These are phyloP conservation scores for Ophiostoma montium DNA, from an alignment of 2,329 filamentous ascomycete genomes.

Conservation along the genomic window DNA sequence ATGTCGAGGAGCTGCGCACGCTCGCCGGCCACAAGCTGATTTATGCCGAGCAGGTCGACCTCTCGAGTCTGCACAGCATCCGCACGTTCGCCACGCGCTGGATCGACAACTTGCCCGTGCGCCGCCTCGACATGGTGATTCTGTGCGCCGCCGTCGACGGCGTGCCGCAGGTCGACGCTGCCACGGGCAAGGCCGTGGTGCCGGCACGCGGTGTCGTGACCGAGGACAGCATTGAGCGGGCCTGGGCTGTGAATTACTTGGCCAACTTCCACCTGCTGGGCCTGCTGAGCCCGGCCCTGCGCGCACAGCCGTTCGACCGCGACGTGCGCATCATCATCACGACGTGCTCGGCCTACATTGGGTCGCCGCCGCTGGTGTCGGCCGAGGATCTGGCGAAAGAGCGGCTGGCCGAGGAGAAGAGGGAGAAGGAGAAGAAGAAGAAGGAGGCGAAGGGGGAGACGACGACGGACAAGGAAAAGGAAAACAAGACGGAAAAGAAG, in stretches of 20 bases:
- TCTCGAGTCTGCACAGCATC: conserved; percentile 84
- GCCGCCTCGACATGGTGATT: conserved; percentile 80
- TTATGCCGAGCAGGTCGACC: conserved; percentile 89
- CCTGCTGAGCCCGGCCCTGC: conserved; percentile 78
- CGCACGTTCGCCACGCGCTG: conserved; percentile 91
- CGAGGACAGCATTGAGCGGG: conserved; percentile 68
- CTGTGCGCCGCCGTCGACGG: conserved; percentile 53
- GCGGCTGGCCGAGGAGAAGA: not conserved
- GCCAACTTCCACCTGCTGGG: conserved; percentile 90
- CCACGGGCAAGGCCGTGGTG: not conserved
- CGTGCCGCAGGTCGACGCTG: conserved; percentile 30
- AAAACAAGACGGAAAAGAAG: not conserved
- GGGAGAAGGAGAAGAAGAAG: not conserved
- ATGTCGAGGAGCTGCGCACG: conserved; percentile 73
- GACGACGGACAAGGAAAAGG: conserved; percentile 18
- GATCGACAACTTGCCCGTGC: conserved; percentile 87
- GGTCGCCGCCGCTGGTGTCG: conserved; percentile 49
- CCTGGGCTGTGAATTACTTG: conserved; percentile 91
- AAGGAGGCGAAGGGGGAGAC: not conserved
- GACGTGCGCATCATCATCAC: conserved; percentile 81
- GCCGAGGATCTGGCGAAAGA: not conserved
- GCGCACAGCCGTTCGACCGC: conserved; percentile 82
- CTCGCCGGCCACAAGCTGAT: conserved; percentile 72
- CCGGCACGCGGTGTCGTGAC: conserved; percentile 37
- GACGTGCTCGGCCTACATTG: conserved; percentile 81